A percentile compares a stretch with the other conserved stretches of the same genome.
These are phyloP conservation scores for Suillus cothurnatus DNA, from an alignment of 768 basidiomycete species.

Conservation along the genomic window DNA sequence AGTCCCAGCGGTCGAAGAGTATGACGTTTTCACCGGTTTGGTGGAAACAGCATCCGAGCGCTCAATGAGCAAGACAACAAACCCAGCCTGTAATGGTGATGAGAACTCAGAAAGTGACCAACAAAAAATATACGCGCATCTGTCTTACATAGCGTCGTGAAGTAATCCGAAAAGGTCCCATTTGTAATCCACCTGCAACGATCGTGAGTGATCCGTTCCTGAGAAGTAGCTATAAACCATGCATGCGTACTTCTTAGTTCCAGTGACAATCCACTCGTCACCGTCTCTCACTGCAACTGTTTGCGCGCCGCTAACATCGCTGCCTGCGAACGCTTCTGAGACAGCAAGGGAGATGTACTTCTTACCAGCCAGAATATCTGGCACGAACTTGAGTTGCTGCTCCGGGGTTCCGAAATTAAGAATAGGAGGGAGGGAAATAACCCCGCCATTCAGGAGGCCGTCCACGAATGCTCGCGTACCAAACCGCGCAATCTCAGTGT, in stretches of 20 bases:
- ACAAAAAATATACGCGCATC: conserved; percentile 42
- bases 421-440: conserved; percentile 89
- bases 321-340: conserved; percentile 91
- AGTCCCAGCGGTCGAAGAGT: conserved; percentile 91
- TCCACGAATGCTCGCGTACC: conserved; percentile 88
- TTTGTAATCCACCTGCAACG: conserved; percentile 84
- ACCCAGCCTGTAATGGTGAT: conserved; percentile 52
- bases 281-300: conserved; percentile 87
- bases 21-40: conserved; percentile 89
- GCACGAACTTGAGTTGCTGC: conserved; percentile 67
- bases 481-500: conserved; percentile 80
- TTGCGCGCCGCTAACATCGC: conserved; percentile 82
- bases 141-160: conserved; percentile 77
- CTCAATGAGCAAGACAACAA: conserved; percentile 75
- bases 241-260: conserved; percentile 80
- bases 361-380: conserved; percentile 73
- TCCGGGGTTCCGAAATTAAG: conserved; percentile 86
- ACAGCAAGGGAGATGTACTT: conserved; percentile 91
- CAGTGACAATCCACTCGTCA: conserved; percentile 84
- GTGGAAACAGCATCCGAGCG: conserved; percentile 77
- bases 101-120: background rate
- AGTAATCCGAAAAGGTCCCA: conserved; percentile 82
- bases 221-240: background rate
- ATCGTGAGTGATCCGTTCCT: background rate
- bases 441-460: conserved; percentile 77